Evolutionary conservation across 148 eudicot genomes (phyloP).

Genomic region (Camellia sinensis): DNA sequence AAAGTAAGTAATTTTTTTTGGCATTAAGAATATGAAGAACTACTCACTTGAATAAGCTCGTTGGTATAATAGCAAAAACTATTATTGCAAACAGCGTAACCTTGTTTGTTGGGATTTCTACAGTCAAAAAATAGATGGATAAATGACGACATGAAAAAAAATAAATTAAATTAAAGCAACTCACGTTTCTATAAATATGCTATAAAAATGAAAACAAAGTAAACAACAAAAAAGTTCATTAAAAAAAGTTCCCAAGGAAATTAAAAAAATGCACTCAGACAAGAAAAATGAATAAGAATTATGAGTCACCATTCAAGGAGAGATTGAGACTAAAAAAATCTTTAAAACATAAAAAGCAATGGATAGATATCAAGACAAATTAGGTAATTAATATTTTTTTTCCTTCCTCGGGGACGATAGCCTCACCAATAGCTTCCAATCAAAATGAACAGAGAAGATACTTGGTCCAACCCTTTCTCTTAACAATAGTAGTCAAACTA

Average conservation of each 20-base stretch:
- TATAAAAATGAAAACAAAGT: too few species aligned
- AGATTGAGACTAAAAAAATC: neutral
- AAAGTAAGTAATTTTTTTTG: too few species aligned
- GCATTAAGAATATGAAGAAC: neutral
- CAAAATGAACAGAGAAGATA: neutral
- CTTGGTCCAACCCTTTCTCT: neutral
- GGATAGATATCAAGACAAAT: neutral
- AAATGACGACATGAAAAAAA: neutral
- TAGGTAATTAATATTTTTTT: neutral
- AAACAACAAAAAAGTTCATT: too few species aligned
- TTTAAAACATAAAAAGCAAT: neutral
- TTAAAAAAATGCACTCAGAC: too few species aligned
- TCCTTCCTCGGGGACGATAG: neutral
- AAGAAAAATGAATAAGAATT: neutral
- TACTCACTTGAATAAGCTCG: constrained; percentile 42
- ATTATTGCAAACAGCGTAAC: constrained; percentile 37
- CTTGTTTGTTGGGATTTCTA: constrained; percentile 40
- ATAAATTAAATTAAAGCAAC: too few species aligned
- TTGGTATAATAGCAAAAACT: constrained; percentile 47
- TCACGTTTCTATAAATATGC: too few species aligned
- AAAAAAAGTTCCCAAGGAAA: too few species aligned
- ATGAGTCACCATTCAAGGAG: neutral
- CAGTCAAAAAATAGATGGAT: neutral
- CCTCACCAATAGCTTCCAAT: neutral
- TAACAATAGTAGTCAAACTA: neutral